Conservation (phyloP, 2,329 filamentous ascomycete genomes). For the Colletotrichum lentis region DNA sequence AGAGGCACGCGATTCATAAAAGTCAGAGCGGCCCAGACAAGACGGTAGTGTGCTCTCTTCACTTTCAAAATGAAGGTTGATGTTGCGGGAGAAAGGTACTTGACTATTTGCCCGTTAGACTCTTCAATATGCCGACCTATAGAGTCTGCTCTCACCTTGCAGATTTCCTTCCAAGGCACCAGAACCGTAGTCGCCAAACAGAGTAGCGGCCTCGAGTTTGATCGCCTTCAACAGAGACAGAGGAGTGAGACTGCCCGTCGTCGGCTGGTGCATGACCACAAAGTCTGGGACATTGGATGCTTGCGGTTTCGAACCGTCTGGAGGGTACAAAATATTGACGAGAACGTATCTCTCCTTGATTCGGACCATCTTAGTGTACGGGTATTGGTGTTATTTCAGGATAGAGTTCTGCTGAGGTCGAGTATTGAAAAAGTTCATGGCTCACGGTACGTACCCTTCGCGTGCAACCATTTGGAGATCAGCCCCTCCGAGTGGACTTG, state of each 20-base stretch:
- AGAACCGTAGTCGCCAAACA: conserved; percentile 90
- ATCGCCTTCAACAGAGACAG: conserved; percentile 74
- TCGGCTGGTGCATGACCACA: conserved; percentile 81
- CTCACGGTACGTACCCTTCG: conserved; percentile 4
- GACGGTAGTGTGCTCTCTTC: conserved; percentile 80
- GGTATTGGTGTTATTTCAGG: neutral
- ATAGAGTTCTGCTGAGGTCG: conserved; percentile 6
- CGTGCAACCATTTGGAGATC: neutral
- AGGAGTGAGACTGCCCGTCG: conserved; percentile 73
- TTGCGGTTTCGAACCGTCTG: conserved; percentile 53
- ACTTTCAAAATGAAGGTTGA: conserved; percentile 92
- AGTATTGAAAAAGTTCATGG: conserved; percentile 30
- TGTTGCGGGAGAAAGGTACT: conserved; percentile 91
- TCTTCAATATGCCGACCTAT: neutral
- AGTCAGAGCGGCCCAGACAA: conserved; percentile 89
- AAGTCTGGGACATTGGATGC: conserved; percentile 61
- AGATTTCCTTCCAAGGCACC: conserved; percentile 76
- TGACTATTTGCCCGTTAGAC: conserved; percentile 65
- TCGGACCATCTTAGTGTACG: conserved; percentile 76
- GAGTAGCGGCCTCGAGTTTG: conserved; percentile 70
- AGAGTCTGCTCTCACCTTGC: conserved; percentile 59
- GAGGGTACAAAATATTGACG: conserved; percentile 90
- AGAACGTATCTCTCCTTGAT: conserved; percentile 96
- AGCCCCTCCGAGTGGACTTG: neutral
- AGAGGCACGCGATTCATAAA: conserved; percentile 76